These are phyloP conservation scores for Pinus albicaulis DNA, from an alignment of 75 land plant genomes.

Conservation along the genomic window DNA sequence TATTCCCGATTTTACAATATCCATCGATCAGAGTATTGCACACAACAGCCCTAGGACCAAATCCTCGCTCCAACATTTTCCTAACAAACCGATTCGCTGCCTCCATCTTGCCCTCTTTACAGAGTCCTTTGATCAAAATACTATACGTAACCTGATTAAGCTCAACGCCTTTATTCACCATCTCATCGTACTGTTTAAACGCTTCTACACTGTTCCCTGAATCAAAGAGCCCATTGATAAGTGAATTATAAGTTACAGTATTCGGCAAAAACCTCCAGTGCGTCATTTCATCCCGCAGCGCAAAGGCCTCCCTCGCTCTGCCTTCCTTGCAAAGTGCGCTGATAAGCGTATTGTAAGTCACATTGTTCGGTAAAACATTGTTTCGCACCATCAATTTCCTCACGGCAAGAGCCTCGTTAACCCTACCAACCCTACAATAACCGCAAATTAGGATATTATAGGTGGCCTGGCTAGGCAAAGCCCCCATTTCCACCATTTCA, in stretches of 20 bases:
- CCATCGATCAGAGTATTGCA: conserved; percentile 55
- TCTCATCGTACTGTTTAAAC: conserved; percentile 42
- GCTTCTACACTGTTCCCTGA: conserved; percentile 34
- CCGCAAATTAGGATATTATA: conserved; percentile 60
- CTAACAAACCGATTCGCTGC: conserved; percentile 34
- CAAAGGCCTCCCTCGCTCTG: conserved; percentile 39
- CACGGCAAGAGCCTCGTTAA: conserved; percentile 38
- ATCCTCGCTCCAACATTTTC: conserved; percentile 39
- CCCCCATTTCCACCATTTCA: conserved; percentile 45
- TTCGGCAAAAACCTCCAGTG: conserved; percentile 38
- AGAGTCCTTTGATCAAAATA: conserved; percentile 51
- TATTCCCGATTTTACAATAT: conserved; percentile 42
- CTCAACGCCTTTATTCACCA: conserved; percentile 39
- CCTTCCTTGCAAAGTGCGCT: conserved; percentile 49
- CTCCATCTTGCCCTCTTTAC: conserved; percentile 52
- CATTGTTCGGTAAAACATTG: conserved; percentile 30
- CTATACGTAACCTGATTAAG: conserved; percentile 59
- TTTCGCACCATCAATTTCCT: conserved; percentile 44
- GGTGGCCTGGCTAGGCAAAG: conserved; percentile 45
- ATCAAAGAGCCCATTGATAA: conserved; percentile 58
- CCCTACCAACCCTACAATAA: conserved; percentile 48
- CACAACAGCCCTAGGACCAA: conserved; percentile 36
- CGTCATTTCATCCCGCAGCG: conserved; percentile 31
- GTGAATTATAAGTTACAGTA: conserved; percentile 50
- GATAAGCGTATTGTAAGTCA: conserved; percentile 61